Percentiles rank a stretch among this genome's conserved stretches.
phyloP scores from a whole-genome alignment of 257 asterid species.

The Echites panduratus region DNA sequence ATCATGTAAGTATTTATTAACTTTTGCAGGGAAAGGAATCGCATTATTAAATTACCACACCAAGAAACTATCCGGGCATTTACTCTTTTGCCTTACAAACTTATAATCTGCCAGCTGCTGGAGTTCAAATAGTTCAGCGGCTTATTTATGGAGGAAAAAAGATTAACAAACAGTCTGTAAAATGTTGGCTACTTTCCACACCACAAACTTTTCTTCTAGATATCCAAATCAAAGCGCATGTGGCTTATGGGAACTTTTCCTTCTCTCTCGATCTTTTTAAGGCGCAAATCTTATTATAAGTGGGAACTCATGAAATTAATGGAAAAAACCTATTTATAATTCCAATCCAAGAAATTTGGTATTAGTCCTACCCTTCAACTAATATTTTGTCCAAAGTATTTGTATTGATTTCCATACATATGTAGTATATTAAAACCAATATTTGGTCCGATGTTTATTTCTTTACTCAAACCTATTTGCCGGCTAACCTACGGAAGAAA shows the following conservation, averaged over 20 bases:
- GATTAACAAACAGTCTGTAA: not conserved
- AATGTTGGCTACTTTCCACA: not conserved
- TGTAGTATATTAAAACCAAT: slow-evolving; percentile 1
- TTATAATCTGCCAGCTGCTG: not conserved
- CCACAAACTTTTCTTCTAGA: not conserved
- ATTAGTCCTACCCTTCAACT: not conserved
- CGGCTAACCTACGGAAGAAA: slow-evolving; percentile 9
- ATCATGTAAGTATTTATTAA: too few species aligned
- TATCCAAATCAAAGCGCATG: not conserved
- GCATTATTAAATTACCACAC: not conserved
- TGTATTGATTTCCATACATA: not conserved
- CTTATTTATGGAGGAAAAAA: not conserved
- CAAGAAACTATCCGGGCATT: not conserved
- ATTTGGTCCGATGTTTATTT: not conserved
- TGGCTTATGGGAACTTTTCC: not conserved
- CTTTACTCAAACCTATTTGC: slow-evolving; percentile 3
- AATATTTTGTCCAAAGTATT: not conserved
- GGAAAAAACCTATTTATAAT: too few species aligned
- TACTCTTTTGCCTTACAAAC: not conserved
- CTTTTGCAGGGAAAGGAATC: too few species aligned
- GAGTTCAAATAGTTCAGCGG: not conserved
- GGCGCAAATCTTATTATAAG: too few species aligned
- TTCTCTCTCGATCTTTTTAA: too few species aligned
- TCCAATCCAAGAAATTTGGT: too few species aligned
- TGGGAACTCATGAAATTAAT: too few species aligned